Evolutionary conservation across 2,329 filamentous ascomycete genomes (phyloP).

Genomic region (Cercospora sp.): DNA sequence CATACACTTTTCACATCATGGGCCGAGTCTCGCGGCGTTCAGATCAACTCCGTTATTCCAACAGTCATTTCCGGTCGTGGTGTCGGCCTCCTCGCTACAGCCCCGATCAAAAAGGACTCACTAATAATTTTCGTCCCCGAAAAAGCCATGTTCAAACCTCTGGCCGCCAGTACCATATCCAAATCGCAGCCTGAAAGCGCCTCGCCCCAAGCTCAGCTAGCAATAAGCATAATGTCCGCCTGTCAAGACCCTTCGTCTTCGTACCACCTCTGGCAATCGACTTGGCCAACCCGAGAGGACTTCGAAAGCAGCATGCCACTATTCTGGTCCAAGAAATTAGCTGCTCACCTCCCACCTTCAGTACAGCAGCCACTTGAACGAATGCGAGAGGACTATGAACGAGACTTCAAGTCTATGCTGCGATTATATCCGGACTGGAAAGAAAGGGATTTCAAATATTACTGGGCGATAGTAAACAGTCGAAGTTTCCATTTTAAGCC

Average conservation of each 20-base stretch:
- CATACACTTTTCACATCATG: constrained; percentile 64
- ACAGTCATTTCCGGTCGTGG: constrained; percentile 69
- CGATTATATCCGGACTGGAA: constrained; percentile 23
- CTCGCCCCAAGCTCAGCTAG: constrained; percentile 65
- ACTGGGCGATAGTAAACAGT: constrained; percentile 63
- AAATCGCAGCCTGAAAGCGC: constrained; percentile 6
- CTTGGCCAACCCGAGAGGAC: constrained; percentile 63
- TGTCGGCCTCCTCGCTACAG: constrained; percentile 73
- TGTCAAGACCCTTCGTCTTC: constrained; percentile 14
- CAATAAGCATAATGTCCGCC: constrained; percentile 43
- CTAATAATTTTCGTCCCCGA: constrained; percentile 66
- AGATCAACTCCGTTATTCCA: constrained; percentile 66
- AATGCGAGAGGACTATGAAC: constrained; percentile 35
- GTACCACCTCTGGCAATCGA: constrained; percentile 30
- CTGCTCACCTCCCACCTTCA: constrained; percentile 42
- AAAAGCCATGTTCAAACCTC: constrained; percentile 61
- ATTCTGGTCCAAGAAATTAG: constrained; percentile 51
- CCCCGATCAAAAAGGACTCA: constrained; percentile 62
- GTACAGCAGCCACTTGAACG: constrained; percentile 36
- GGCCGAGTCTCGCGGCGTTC: constrained; percentile 65
- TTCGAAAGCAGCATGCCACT: constrained; percentile 61
- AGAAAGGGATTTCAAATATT: constrained; percentile 52
- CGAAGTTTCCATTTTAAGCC: constrained; percentile 60
- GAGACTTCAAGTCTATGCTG: constrained; percentile 24
- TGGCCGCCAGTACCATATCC: constrained; percentile 25